These are phyloP conservation scores for Cladosporium sp. DNA, from an alignment of 2,329 filamentous ascomycete species.

Conservation along the genomic window DNA sequence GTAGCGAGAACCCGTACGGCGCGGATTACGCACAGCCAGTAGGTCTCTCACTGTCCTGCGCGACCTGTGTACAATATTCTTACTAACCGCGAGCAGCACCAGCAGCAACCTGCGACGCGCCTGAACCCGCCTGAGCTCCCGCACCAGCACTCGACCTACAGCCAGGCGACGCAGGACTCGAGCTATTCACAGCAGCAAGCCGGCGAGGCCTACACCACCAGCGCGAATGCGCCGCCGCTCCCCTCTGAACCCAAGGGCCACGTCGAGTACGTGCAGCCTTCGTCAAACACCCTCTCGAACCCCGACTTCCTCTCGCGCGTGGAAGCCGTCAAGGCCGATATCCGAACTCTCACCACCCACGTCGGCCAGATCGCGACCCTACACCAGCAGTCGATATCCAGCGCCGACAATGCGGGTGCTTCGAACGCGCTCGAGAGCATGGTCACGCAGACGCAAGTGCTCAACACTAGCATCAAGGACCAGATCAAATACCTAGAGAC, in stretches of 20 bases:
- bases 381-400: constrained; percentile 70
- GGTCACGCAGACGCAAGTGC: constrained; percentile 68
- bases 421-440: constrained; percentile 64
- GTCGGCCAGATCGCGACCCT: constrained; percentile 67
- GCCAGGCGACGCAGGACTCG: constrained; percentile 21
- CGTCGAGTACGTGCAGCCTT: constrained; percentile 44
- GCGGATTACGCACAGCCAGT: constrained; percentile 30
- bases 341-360: constrained; percentile 65
- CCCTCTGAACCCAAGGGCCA: constrained; percentile 56
- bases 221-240: constrained; percentile 30
- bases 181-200: constrained; percentile 17
- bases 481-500: constrained; percentile 74
- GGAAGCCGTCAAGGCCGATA: constrained; percentile 65
- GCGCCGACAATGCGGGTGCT: constrained; percentile 55
- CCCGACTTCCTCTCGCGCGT: constrained; percentile 61
- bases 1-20: constrained; percentile 41
- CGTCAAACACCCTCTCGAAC: constrained; percentile 55
- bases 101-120: constrained; percentile 18
- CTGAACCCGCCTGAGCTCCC: constrained; percentile 33
- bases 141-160: constrained; percentile 40
- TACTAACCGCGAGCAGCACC: neutral
- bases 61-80: constrained; percentile 16
- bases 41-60: constrained; percentile 6
- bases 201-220: constrained; percentile 36
- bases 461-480: constrained; percentile 75